Base-by-base conservation (phyloP, 768 basidiomycete species). In the Pleurotus pulmonarius region DNA sequence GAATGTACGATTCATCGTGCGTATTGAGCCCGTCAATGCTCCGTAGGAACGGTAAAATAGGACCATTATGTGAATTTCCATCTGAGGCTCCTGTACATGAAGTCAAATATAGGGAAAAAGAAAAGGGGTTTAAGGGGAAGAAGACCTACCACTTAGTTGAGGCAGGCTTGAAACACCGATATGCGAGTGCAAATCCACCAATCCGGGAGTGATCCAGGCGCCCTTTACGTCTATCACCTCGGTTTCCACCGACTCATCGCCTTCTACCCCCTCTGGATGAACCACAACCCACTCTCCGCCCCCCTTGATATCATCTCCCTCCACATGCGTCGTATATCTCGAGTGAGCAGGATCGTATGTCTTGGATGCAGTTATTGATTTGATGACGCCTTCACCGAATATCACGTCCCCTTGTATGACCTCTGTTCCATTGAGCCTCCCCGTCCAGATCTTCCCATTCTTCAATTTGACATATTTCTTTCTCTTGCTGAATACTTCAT, bases 371-470 rank as follows among this genome's bases (percentile, higher is more conserved):
- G 29, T 34, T 8, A 34, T 34, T 34, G 9, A 34, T 48, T 78
- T 71, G 58, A 92, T 78, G 13, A 92, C 52, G 0, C 91, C 90
- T 49, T 79, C 74, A 57, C 86, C 80, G 12, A 93, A 65, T 0
- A 86, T 69, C 3, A 93, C 65, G 52, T 86, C 83, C 0, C 83
- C 85, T n/a, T 70, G 69, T 8, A 87, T 59, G 6, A 86, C 64
- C 60, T 88, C 80, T 4, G 69, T 70, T 0, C 89, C 90, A 29
- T 79, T 72, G 8, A 75, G 61, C 6, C 72, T 68, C 0, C 90
- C 92, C 2, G 90, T 91, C 92, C 92, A 94, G 25, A 93, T 79
- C 4, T 80, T 83, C 8, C 85, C 89, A 65, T 93, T 90, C 57
- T 72, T 76, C 29, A 94, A 9, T 3, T n/a, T 60, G 51, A 69